Percentiles rank a stretch among this genome's conserved stretches.
These are phyloP conservation scores for Penicillium coprophilum DNA, from an alignment of 495 filamentous ascomycete genomes.

Conservation along the genomic window DNA sequence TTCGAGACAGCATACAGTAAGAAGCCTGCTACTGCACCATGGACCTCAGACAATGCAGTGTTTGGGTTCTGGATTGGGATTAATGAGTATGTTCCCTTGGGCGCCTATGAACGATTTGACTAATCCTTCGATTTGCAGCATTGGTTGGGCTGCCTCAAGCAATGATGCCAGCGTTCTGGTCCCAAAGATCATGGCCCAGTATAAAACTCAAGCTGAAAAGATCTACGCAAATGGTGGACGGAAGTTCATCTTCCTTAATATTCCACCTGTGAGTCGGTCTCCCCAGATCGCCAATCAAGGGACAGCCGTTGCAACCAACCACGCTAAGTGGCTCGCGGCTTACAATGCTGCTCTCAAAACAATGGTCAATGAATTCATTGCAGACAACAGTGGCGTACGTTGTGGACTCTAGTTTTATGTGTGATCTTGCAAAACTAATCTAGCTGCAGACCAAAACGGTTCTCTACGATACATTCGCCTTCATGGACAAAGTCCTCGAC, in stretches of 20 bases:
- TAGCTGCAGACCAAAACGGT: slow-evolving; percentile 21
- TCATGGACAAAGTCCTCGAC: slow-evolving; percentile 55
- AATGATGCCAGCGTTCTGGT: slow-evolving; percentile 46
- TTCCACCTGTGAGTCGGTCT: slow-evolving; percentile 68
- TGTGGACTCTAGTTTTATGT: not conserved
- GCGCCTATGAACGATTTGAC: not conserved
- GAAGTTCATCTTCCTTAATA: slow-evolving; percentile 74
- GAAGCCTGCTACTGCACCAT: slow-evolving; percentile 49
- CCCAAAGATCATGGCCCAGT: slow-evolving; percentile 55
- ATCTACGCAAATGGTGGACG: slow-evolving; percentile 65
- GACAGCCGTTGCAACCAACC: slow-evolving; percentile 19
- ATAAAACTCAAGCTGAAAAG: slow-evolving; percentile 54
- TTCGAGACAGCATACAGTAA: slow-evolving; percentile 31
- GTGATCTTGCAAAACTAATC: slow-evolving; percentile 9
- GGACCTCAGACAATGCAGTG: slow-evolving; percentile 59
- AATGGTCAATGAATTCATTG: slow-evolving; percentile 30
- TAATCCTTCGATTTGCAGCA: slow-evolving; percentile 21
- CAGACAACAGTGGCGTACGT: slow-evolving; percentile 30
- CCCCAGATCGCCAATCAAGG: slow-evolving; percentile 49
- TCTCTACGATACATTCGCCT: slow-evolving; percentile 36
- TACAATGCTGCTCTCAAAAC: slow-evolving; percentile 31
- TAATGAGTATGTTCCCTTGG: slow-evolving; percentile 55
- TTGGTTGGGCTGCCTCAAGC: slow-evolving; percentile 63
- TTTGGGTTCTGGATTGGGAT: slow-evolving; percentile 77
- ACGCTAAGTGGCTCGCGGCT: slow-evolving; percentile 32